Conservation (phyloP, 208 protist genomes). For the Phytomonas sp. region DNA sequence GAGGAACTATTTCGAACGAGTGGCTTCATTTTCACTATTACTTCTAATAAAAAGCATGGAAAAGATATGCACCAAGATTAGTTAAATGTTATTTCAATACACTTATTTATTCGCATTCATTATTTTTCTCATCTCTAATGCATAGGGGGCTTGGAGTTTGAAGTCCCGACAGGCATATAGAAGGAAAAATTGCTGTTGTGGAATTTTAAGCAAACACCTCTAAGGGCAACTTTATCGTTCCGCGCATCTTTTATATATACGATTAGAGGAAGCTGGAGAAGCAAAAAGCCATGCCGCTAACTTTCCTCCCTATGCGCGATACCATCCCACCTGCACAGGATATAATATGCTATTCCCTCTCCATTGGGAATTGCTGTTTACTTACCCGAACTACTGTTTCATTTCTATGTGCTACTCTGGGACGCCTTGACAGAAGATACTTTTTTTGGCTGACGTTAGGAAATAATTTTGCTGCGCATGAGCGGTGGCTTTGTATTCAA, state of each 20-base stretch:
- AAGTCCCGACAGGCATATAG: neutral
- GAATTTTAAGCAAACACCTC: neutral
- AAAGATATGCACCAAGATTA: neutral
- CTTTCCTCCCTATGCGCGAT: neutral
- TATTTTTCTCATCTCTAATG: neutral
- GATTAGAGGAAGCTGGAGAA: neutral
- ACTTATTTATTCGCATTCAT: neutral
- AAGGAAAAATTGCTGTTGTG: neutral
- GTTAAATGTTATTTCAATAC: neutral
- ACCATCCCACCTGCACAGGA: neutral
- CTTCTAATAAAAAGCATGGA: neutral
- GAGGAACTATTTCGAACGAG: neutral
- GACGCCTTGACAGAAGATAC: neutral
- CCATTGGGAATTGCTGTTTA: neutral
- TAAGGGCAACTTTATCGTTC: neutral
- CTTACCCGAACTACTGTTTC: neutral
- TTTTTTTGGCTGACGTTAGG: neutral
- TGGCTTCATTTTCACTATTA: neutral
- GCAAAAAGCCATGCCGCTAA: neutral
- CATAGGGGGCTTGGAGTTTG: neutral
- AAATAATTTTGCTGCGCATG: neutral
- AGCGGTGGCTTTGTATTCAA: neutral
- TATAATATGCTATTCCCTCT: neutral
- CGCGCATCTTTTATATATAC: neutral
- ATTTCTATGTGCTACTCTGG: neutral